Conservation (phyloP, 129 eudicot species). For the Sambucus nigra region DNA sequence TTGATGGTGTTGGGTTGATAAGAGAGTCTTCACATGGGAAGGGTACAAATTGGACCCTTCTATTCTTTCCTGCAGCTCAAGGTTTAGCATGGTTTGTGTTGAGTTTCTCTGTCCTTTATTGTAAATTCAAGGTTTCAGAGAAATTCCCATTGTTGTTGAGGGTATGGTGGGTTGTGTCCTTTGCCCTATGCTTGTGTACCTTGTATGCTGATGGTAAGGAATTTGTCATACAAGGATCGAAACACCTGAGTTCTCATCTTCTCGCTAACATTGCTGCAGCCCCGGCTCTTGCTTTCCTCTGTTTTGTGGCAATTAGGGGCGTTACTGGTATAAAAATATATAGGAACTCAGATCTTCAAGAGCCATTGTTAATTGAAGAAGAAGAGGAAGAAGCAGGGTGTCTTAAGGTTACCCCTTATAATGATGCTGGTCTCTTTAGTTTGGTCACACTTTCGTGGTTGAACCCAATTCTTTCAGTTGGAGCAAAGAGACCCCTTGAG, state of each 20-base stretch:
- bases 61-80: slow-evolving; percentile 62
- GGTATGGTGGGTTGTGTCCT: slow-evolving; percentile 72
- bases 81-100: slow-evolving; percentile 65
- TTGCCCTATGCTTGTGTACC: slow-evolving; percentile 35
- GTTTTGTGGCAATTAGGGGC: slow-evolving; percentile 59
- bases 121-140: slow-evolving; percentile 46
- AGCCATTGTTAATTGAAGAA: slow-evolving; percentile 65
- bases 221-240: slow-evolving; percentile 42
- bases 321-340: slow-evolving; percentile 47
- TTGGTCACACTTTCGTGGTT: slow-evolving; percentile 82
- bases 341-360: slow-evolving; percentile 60
- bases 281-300: slow-evolving; percentile 66
- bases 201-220: slow-evolving; percentile 52
- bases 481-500: slow-evolving; percentile 80
- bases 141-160: slow-evolving; percentile 52
- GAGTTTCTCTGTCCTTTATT: slow-evolving; percentile 43
- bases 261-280: slow-evolving; percentile 40
- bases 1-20: slow-evolving; percentile 45
- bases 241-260: slow-evolving; percentile 44
- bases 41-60: slow-evolving; percentile 28
- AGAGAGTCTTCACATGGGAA: slow-evolving; percentile 34
- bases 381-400: slow-evolving; percentile 90
- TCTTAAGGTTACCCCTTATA: slow-evolving; percentile 69
- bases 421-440: slow-evolving; percentile 69
- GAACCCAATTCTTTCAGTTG: slow-evolving; percentile 61